Base-by-base conservation (phyloP, 306 rosid genomes). In the Begonia loranthoides region DNA sequence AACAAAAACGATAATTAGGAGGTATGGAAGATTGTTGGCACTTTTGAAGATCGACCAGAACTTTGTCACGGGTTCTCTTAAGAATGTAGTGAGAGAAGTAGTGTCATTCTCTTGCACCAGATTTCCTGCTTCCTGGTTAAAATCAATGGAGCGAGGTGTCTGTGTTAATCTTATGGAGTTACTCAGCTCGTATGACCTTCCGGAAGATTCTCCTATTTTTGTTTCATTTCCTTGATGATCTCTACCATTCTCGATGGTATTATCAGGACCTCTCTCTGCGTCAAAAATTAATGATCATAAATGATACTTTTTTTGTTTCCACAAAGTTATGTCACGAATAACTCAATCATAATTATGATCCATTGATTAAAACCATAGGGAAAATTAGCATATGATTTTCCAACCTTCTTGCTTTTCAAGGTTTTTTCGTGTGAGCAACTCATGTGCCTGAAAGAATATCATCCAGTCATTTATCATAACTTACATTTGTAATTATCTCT, bases 391-490 rank as follows among this genome's bases (percentile, higher is more conserved):
- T 28, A 28, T 28, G 36, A 28, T 5, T 28, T 7, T 28, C 36
- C 9, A 28, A 28, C 36, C 36, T 28, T 28, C 94, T 75, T 63
- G 75, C 59, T 69, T 72, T 64, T 69, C 86, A 15, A 70, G 72
- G 52, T 57, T 71, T 67, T 86, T 90, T 71, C 50, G 63, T 75
- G 70, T 76, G 76, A 83, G 69, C 63, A 78, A 51, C 44, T 80
- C 93, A 13, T 80, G 95, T 12, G 93, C 99, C 99, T 92, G 82
- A 51, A 62, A 66, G 56, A 68, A 52, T 36, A 17, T 51, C 24
- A 43, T 7, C 6, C 36, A 28, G 8, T 28, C 36, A 28, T 28
- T 28, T n/a, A 47, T 51, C 15, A 60, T 9, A n/a, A 36, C 55
- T 49, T 49, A 49, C 15, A 24, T n/a, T 49, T 15, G 52, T 5